A percentile compares a stretch with the other conserved stretches of the same genome.
These are phyloP conservation scores for Boletus pseudo-olivaceus DNA, from an alignment of 768 basidiomycete species.

Conservation along the genomic window DNA sequence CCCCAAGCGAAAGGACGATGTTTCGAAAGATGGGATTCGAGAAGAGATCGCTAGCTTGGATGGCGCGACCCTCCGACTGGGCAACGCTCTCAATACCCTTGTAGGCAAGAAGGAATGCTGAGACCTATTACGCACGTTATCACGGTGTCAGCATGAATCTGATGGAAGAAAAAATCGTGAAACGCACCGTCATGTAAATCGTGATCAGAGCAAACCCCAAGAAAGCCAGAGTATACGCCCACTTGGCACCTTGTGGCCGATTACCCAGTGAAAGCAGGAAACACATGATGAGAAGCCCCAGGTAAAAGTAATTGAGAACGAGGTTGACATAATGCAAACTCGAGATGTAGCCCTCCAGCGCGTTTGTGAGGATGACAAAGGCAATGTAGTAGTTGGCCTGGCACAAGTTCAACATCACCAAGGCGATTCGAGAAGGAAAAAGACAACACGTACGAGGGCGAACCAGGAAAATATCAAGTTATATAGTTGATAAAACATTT, in stretches of 20 bases:
- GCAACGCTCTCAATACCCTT: constrained; percentile 69
- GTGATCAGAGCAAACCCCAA: constrained; percentile 89
- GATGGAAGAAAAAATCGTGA: not conserved
- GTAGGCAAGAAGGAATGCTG: constrained; percentile 80
- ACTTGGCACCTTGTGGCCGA: constrained; percentile 85
- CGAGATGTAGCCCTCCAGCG: constrained; percentile 61
- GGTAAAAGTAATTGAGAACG: constrained; percentile 81
- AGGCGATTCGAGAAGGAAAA: not conserved
- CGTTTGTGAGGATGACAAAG: constrained; percentile 70
- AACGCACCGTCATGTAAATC: constrained; percentile 88
- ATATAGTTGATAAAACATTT: constrained; percentile 87
- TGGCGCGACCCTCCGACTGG: constrained; percentile 39
- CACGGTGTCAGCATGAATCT: constrained; percentile 1
- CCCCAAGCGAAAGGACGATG: constrained; percentile 79
- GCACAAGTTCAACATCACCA: not conserved
- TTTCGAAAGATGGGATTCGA: constrained; percentile 79
- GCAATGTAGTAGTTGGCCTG: constrained; percentile 92
- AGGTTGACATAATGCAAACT: constrained; percentile 72
- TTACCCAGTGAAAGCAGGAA: constrained; percentile 89
- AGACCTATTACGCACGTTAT: constrained; percentile 41
- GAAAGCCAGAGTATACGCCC: constrained; percentile 82
- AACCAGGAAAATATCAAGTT: constrained; percentile 95
- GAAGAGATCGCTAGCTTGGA: constrained; percentile 62
- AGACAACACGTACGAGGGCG: constrained; percentile 51
- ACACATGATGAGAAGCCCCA: constrained; percentile 82